Evolutionary conservation across 352 stramenopile species (phyloP).

Genomic region (Phytophthora citrophthora): DNA sequence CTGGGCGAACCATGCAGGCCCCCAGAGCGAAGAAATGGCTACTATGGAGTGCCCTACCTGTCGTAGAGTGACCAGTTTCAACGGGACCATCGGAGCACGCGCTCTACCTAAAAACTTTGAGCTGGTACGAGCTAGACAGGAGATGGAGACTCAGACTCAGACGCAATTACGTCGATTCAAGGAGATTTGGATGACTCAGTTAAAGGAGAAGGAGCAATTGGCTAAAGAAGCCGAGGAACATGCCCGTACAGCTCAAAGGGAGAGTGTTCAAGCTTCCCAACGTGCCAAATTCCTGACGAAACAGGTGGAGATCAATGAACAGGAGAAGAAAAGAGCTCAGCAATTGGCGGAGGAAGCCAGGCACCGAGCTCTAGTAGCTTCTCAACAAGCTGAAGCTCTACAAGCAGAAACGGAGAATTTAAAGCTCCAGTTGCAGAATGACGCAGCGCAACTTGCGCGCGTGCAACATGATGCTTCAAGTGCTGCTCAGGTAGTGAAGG

Average conservation of each 20-base stretch:
- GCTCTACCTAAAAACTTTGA: slow-evolving; percentile 89
- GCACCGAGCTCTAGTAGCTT: slow-evolving; percentile 61
- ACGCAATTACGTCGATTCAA: slow-evolving; percentile 57
- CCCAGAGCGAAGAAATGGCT: slow-evolving; percentile 29
- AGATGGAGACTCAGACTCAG: slow-evolving; percentile 80
- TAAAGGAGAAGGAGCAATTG: slow-evolving; percentile 77
- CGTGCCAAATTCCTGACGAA: slow-evolving; percentile 69
- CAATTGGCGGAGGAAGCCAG: slow-evolving; percentile 73
- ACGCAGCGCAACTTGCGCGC: slow-evolving; percentile 71
- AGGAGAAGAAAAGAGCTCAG: slow-evolving; percentile 78
- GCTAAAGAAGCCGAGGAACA: slow-evolving; percentile 76
- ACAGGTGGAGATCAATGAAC: slow-evolving; percentile 86
- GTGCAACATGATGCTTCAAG: slow-evolving; percentile 77
- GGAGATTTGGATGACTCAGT: slow-evolving; percentile 60
- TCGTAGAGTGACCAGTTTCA: slow-evolving; percentile 57
- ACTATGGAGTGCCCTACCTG: slow-evolving; percentile 81
- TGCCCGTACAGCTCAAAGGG: slow-evolving; percentile 70
- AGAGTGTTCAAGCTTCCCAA: slow-evolving; percentile 76
- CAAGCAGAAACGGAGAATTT: slow-evolving; percentile 79
- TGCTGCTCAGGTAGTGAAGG: slow-evolving; percentile 65
- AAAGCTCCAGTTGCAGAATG: slow-evolving; percentile 74
- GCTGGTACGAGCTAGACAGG: slow-evolving; percentile 81
- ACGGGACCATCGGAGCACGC: slow-evolving; percentile 46
- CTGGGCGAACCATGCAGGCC: slow-evolving; percentile 47
- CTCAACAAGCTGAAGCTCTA: slow-evolving; percentile 72